Conservation (phyloP, 768 basidiomycete species). For the Rhizopogon roseolus region DNA sequence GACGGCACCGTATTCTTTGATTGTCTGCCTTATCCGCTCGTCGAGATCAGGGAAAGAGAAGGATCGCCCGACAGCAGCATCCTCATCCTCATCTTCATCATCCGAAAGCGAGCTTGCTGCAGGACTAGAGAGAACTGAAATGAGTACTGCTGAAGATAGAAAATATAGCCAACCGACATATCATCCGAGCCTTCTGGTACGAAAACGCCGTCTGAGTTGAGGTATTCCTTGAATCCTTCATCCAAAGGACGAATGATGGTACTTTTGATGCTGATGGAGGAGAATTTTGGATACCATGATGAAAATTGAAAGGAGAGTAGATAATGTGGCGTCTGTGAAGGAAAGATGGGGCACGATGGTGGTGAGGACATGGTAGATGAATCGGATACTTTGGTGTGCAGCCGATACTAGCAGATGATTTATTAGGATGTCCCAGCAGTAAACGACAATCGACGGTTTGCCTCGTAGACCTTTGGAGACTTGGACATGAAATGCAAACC, state of each 20-base stretch:
- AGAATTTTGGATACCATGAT: constrained; percentile 76
- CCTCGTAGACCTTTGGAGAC: no score
- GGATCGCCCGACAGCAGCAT: constrained; percentile 24
- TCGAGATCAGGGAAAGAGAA: constrained; percentile 86
- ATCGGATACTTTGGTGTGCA: no score
- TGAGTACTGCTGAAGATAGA: neutral
- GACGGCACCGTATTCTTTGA: constrained; percentile 72
- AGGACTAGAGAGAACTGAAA: constrained; percentile 32
- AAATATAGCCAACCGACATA: constrained; percentile 40
- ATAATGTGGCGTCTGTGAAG: constrained; percentile 42
- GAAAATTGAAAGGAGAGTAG: constrained; percentile 79
- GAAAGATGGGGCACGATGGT: constrained; percentile 34
- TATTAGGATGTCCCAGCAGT: no score
- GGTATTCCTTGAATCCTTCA: constrained; percentile 60
- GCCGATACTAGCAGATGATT: no score
- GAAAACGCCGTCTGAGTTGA: constrained; percentile 81
- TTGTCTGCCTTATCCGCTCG: constrained; percentile 54
- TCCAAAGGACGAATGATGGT: constrained; percentile 69
- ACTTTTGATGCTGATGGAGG: constrained; percentile 60
- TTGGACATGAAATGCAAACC: no score
- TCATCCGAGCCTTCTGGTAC: constrained; percentile 81
- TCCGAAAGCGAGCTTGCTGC: constrained; percentile 57
- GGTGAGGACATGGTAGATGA: neutral
- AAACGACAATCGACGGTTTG: no score
- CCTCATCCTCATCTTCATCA: constrained; percentile 22